These are phyloP conservation scores for Rhizopogon vulgaris DNA, from an alignment of 768 basidiomycete species.

Conservation along the genomic window DNA sequence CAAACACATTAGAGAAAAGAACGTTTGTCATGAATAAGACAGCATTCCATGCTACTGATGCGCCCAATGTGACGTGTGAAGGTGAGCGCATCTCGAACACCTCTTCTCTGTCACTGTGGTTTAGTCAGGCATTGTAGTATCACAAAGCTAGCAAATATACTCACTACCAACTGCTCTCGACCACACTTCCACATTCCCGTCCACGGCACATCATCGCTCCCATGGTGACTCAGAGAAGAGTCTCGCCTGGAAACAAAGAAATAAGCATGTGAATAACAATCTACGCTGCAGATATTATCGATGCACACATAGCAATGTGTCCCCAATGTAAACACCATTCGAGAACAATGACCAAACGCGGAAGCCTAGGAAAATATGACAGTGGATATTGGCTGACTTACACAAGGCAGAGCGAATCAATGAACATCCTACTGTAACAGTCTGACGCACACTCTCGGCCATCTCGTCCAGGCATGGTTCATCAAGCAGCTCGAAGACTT, in stretches of 20 bases:
- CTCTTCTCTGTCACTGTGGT: too few species aligned
- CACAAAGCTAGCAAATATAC: background rate
- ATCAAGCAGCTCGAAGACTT: constrained; percentile 62
- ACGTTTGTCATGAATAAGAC: background rate
- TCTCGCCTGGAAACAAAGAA: background rate
- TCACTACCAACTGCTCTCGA: background rate
- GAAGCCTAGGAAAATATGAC: background rate
- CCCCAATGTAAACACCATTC: background rate
- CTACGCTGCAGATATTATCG: background rate
- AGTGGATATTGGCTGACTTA: constrained; percentile 28
- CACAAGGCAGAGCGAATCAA: constrained; percentile 79
- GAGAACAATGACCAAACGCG: background rate
- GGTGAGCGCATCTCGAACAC: too few species aligned
- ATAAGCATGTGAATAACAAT: background rate
- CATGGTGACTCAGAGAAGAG: background rate
- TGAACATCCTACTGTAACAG: constrained; percentile 86
- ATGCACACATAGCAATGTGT: background rate
- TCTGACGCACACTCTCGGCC: constrained; percentile 68
- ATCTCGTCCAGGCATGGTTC: constrained; percentile 82
- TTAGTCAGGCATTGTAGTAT: background rate
- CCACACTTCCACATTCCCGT: background rate
- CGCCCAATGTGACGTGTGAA: background rate
- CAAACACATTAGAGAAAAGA: background rate
- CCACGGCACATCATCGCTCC: background rate
- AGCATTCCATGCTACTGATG: background rate